phyloP scores from a whole-genome alignment of 257 asterid genomes.

The Prunella vulgaris region DNA sequence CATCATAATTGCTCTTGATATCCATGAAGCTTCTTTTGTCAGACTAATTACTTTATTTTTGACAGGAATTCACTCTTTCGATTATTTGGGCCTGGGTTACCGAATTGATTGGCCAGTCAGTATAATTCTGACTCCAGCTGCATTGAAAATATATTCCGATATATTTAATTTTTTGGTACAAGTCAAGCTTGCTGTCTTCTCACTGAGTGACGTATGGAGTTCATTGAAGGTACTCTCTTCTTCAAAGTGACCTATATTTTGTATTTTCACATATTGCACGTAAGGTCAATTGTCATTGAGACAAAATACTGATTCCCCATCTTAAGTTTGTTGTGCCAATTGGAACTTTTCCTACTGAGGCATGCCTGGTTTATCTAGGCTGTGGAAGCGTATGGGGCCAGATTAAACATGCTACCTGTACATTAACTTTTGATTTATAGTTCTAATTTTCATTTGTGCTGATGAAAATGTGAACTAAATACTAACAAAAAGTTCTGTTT shows the following conservation, averaged over 20 bases:
- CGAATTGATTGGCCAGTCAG: slow-evolving; percentile 93
- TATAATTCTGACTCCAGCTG: slow-evolving; percentile 69
- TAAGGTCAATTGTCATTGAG: not conserved
- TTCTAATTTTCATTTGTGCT: not conserved
- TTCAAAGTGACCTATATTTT: not conserved
- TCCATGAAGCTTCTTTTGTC: slow-evolving; percentile 13
- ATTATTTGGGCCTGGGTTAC: slow-evolving; percentile 90
- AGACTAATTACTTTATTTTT: slow-evolving; percentile 23
- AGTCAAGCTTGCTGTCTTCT: slow-evolving; percentile 93
- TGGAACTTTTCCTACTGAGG: not conserved
- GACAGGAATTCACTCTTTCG: slow-evolving; percentile 81
- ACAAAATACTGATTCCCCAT: not conserved
- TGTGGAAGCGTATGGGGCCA: not conserved
- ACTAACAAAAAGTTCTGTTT: not conserved
- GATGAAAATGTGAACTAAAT: not conserved
- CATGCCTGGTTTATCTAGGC: not conserved
- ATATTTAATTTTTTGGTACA: slow-evolving; percentile 84
- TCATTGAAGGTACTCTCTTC: slow-evolving; percentile 59
- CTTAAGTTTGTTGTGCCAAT: slow-evolving; percentile 1
- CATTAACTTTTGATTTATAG: not conserved
- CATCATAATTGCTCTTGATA: not conserved
- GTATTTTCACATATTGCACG: slow-evolving; percentile 4
- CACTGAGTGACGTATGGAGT: slow-evolving; percentile 82
- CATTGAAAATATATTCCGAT: slow-evolving; percentile 74
- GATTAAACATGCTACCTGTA: not conserved